Percentiles rank a stretch among this genome's conserved stretches.
phyloP scores from a whole-genome alignment of 805 yeast species.

The Lipomyces spencermartinsiae region DNA sequence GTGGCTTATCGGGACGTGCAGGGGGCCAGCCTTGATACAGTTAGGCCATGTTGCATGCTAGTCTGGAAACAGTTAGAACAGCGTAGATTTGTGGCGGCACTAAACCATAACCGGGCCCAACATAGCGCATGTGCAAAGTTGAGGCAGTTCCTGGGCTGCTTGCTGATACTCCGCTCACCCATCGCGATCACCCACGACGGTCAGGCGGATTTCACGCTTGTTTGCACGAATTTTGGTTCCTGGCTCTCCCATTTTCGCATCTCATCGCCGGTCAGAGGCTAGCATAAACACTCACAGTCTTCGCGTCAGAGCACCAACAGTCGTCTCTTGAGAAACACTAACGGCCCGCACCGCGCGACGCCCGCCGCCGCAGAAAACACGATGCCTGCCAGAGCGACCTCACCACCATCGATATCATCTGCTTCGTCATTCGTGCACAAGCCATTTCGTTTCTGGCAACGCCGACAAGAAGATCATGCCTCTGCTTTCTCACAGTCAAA shows the following conservation, averaged over 20 bases:
- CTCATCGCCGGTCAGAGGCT: neutral
- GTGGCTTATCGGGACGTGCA: slow-evolving; percentile 1
- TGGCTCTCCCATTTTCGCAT: neutral
- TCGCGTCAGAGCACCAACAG: neutral
- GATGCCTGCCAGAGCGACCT: slow-evolving; percentile 38
- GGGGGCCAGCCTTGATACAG: neutral
- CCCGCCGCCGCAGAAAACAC: slow-evolving; percentile 10
- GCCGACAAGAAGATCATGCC: slow-evolving; percentile 33
- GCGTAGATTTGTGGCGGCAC: neutral
- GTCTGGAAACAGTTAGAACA: neutral
- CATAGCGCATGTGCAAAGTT: neutral
- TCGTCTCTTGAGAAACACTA: neutral
- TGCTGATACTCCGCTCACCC: neutral
- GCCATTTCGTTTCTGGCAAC: slow-evolving; percentile 38
- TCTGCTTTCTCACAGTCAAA: slow-evolving; percentile 27
- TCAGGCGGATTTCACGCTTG: neutral
- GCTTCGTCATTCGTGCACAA: slow-evolving; percentile 38
- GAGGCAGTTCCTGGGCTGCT: neutral
- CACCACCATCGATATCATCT: slow-evolving; percentile 39
- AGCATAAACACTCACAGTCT: neutral
- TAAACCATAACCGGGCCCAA: neutral
- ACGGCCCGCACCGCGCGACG: slow-evolving; percentile 12
- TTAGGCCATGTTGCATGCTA: neutral
- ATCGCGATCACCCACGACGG: slow-evolving; percentile 1
- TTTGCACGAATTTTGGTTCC: neutral